These are phyloP conservation scores for Plasmodium coatneyi DNA, from an alignment of 169 alveolate species.

Conservation along the genomic window DNA sequence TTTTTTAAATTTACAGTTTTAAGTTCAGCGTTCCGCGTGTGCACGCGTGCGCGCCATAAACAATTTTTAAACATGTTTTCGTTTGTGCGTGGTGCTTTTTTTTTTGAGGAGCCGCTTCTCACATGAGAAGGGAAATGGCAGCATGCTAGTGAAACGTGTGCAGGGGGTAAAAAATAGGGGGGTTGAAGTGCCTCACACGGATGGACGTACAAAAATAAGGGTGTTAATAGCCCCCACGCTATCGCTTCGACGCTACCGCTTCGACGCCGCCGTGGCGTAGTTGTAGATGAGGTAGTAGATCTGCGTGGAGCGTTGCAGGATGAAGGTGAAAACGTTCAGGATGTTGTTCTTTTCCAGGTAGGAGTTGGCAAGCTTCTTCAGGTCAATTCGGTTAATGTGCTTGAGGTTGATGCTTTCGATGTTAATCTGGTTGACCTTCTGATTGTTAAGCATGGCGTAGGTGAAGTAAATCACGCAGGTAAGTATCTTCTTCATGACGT, in stretches of 20 bases:
- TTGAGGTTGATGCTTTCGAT: conserved; percentile 52
- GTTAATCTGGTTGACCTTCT: conserved; percentile 45
- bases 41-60: background rate
- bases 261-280: conserved; percentile 5
- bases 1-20: background rate
- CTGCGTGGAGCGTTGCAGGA: conserved; percentile 64
- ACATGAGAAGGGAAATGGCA: background rate
- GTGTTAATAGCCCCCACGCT: too few species aligned
- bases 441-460: conserved; percentile 61
- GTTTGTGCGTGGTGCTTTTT: background rate
- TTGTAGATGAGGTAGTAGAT: conserved; percentile 40
- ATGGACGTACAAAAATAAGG: background rate
- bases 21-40: background rate
- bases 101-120: background rate
- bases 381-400: conserved; percentile 42
- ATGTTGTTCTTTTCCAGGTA: conserved; percentile 56
- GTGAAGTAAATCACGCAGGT: conserved; percentile 67
- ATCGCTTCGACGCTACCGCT: background rate
- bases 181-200: background rate
- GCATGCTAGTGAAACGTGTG: background rate
- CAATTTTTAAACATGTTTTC: background rate
- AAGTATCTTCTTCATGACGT: conserved; percentile 45
- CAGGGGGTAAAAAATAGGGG: background rate
- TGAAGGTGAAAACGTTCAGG: conserved; percentile 43
- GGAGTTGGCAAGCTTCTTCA: conserved; percentile 37